Evolutionary conservation across 352 stramenopile species (phyloP).

Genomic region (Phytophthora litchii): DNA sequence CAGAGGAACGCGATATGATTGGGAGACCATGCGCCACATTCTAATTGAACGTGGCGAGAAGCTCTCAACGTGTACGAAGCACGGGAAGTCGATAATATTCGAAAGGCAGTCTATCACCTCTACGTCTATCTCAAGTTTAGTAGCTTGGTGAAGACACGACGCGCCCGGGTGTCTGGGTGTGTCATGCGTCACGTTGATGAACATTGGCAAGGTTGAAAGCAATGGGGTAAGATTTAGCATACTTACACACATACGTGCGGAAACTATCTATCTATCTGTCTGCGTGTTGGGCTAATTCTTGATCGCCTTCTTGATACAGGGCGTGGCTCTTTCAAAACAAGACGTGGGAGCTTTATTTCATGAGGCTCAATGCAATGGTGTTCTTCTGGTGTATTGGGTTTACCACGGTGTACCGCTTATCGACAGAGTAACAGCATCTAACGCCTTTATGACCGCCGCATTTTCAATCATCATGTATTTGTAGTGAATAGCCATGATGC

Average conservation of each 20-base stretch:
- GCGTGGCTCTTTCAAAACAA: neutral
- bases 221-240: too few species aligned
- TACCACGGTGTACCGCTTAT: slow-evolving; percentile 1
- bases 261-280: too few species aligned
- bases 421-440: slow-evolving; percentile 4
- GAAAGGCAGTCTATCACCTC: neutral
- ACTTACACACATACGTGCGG: too few species aligned
- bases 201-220: slow-evolving; percentile 1
- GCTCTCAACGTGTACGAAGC: slow-evolving; percentile 1
- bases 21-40: neutral
- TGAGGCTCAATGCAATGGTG: neutral
- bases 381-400: neutral
- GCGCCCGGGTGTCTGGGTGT: slow-evolving; percentile 3
- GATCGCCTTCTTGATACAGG: neutral
- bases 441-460: neutral
- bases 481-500: slow-evolving; percentile 12
- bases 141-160: neutral
- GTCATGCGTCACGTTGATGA: slow-evolving; percentile 4
- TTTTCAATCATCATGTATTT: slow-evolving; percentile 15
- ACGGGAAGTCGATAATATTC: too few species aligned
- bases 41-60: slow-evolving; percentile 1
- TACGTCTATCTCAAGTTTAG: slow-evolving; percentile 11
- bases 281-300: slow-evolving; percentile 1
- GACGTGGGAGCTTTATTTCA: neutral
- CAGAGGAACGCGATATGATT: slow-evolving; percentile 5